These are phyloP conservation scores for Phaffomyces antillensis DNA, from an alignment of 805 yeast genomes.

Conservation along the genomic window DNA sequence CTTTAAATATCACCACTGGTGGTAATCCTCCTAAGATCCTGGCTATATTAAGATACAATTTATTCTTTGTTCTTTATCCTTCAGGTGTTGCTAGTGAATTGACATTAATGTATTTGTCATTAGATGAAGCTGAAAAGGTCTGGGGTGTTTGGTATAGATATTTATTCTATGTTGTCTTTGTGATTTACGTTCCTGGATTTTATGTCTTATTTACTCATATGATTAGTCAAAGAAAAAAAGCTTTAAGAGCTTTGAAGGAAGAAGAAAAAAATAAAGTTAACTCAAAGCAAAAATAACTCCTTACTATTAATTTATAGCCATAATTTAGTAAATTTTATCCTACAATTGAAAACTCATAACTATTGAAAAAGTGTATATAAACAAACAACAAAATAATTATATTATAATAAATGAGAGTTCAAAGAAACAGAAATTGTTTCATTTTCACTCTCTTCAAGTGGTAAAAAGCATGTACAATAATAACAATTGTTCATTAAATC, in stretches of 20 bases:
- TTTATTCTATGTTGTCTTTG: slow-evolving; percentile 48
- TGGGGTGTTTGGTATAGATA: slow-evolving; percentile 47
- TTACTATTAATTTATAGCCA: too few relatives aligned
- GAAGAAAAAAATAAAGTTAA: background rate
- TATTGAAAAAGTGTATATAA: too few relatives aligned
- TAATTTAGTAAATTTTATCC: too few relatives aligned
- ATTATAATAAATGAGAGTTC: too few relatives aligned
- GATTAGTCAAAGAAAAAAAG: slow-evolving; percentile 82
- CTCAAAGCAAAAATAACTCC: background rate
- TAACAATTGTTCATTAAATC: slow-evolving; percentile 7
- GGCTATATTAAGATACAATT: slow-evolving; percentile 71
- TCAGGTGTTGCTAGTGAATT: slow-evolving; percentile 87
- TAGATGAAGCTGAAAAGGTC: slow-evolving; percentile 55
- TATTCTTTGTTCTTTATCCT: slow-evolving; percentile 81
- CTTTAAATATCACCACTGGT: slow-evolving; percentile 48
- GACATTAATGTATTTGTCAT: slow-evolving; percentile 57
- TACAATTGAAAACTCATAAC: too few relatives aligned
- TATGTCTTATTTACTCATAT: slow-evolving; percentile 80
- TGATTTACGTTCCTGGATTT: slow-evolving; percentile 79
- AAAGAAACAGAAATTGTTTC: too few relatives aligned
- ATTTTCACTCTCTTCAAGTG: too few relatives aligned
- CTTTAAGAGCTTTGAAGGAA: slow-evolving; percentile 37
- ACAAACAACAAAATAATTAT: too few relatives aligned
- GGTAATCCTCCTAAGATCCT: slow-evolving; percentile 51
- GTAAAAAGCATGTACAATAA: background rate